Percentiles rank a stretch among this genome's conserved stretches.
phyloP scores from a whole-genome alignment of 2,329 filamentous ascomycete genomes.

The Aureobasidium pullulans region DNA sequence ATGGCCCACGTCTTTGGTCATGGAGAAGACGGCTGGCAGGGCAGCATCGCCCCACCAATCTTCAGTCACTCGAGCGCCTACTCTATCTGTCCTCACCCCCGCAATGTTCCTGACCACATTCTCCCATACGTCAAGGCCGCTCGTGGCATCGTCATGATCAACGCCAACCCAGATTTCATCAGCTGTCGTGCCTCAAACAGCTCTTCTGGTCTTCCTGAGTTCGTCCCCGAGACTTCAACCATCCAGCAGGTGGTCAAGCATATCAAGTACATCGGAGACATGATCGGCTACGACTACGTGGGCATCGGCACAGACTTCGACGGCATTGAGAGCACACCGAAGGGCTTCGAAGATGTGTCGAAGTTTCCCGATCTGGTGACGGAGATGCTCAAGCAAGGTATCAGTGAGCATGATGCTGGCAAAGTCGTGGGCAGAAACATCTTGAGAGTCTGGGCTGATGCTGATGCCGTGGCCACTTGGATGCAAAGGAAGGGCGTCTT shows the following conservation, averaged over 20 bases:
- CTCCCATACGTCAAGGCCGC: constrained; percentile 66
- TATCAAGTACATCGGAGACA: constrained; percentile 70
- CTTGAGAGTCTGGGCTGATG: constrained; percentile 74
- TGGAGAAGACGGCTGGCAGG: constrained; percentile 51
- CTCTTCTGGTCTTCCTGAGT: constrained; percentile 56
- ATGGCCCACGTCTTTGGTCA: constrained; percentile 75
- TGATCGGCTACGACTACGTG: constrained; percentile 81
- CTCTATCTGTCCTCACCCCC: constrained; percentile 74
- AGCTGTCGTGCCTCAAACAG: constrained; percentile 57
- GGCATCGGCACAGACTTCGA: constrained; percentile 89
- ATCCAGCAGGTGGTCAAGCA: constrained; percentile 72
- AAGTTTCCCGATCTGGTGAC: constrained; percentile 74
- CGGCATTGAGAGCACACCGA: constrained; percentile 59
- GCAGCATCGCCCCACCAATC: constrained; percentile 74
- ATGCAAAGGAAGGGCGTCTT: constrained; percentile 46
- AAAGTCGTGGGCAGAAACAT: constrained; percentile 77
- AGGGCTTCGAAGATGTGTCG: constrained; percentile 75
- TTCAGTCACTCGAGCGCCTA: constrained; percentile 84
- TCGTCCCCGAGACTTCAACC: constrained; percentile 61
- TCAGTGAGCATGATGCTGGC: constrained; percentile 64
- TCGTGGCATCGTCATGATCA: constrained; percentile 81
- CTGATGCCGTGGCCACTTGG: constrained; percentile 61
- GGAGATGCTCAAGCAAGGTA: constrained; percentile 63
- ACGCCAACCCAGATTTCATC: constrained; percentile 77
- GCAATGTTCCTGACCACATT: constrained; percentile 83